Evolutionary conservation across 1,139 yeast genomes (phyloP), one percentile per base, ranked within the genome.

Genomic region (Candida freyschussii): DNA sequence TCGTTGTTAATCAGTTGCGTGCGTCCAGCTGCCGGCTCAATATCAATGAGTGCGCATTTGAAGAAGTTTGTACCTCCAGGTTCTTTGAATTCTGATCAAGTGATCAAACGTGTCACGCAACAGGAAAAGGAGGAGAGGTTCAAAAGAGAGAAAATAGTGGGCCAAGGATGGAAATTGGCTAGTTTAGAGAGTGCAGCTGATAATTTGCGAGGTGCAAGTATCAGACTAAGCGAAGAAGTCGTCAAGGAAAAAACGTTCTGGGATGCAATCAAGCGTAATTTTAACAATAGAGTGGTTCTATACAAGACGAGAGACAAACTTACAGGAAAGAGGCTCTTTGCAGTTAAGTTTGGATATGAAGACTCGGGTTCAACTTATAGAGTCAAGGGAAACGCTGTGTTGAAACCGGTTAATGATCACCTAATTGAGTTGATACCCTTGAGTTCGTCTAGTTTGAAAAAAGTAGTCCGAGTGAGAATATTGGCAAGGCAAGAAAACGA

Each of bases 31-130:
- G 80, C 91, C 2, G 95, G 93, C 2, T 72, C 82, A 24, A 70
- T 89, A 4, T 84, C 96, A 5, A 85, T 91, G 75, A 86, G 96
- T 1, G 91, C 96, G 1, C 89, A 80, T 57, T 64, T 91, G 41
- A 74, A 78, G 45, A 81, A 84, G 45, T 76, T 73, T 37, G 82
- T 83, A 0, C 87, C 95, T 2, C 64, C 80, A 10, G 95, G 94
- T 0, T 80, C 96, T 0, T 63, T 91, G 32, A 81, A 79, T 34
- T 71, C 91, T 11, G 94, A 82, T 47, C 59, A 67, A 24, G 60
- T 80, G 3, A 53, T 41, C 23, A 38, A 37, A 12, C 45, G 39
- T 5, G 44, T 40, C 1, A 36, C 45, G 2, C 42, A 36, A 13
- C 39, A 40, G 17, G 57, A 53, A 14, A 44, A 40, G 27, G 41